A percentile compares a stretch with the other conserved stretches of the same genome.
phyloP scores from a whole-genome alignment of 352 stramenopile genomes.

The Aphanomyces invadans region DNA sequence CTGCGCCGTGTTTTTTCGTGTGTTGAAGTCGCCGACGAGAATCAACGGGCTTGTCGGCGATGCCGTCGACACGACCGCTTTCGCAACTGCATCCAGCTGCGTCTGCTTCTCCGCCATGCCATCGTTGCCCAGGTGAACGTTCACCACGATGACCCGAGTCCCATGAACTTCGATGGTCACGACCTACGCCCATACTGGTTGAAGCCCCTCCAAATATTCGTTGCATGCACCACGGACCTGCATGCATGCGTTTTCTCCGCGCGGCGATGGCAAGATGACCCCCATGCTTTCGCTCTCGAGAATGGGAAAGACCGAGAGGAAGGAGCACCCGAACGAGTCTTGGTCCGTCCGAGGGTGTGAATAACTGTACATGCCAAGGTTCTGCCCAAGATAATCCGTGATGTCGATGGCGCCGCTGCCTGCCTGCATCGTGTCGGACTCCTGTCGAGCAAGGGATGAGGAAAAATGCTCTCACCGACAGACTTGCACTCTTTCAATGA shows the following conservation, averaged over 20 bases:
- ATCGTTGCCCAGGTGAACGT: slow-evolving; percentile 22
- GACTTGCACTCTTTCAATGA: too few relatives aligned
- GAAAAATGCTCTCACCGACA: background rate
- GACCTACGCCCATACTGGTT: too few relatives aligned
- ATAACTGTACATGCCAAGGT: slow-evolving; percentile 22
- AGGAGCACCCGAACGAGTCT: slow-evolving; percentile 19
- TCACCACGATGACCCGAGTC: background rate
- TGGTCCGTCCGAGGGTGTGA: slow-evolving; percentile 1
- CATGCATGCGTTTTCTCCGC: slow-evolving; percentile 19
- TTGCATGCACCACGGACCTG: too few relatives aligned
- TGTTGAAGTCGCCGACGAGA: slow-evolving; percentile 23
- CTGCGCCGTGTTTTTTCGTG: background rate
- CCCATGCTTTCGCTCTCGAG: background rate
- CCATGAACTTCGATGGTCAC: slow-evolving; percentile 8
- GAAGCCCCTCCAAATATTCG: too few relatives aligned
- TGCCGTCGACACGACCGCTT: background rate
- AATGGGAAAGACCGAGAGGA: slow-evolving; percentile 19
- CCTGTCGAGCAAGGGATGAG: background rate
- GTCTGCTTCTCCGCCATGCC: slow-evolving; percentile 3
- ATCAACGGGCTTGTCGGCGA: background rate
- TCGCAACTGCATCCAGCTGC: background rate
- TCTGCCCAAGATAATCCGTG: slow-evolving; percentile 4
- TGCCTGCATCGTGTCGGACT: slow-evolving; percentile 23
- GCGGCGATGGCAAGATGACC: slow-evolving; percentile 5
- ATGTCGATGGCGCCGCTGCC: slow-evolving; percentile 14